Evolutionary conservation across 768 basidiomycete species (phyloP), one percentile per base, ranked within the genome.

Genomic region (Amanita muscaria): DNA sequence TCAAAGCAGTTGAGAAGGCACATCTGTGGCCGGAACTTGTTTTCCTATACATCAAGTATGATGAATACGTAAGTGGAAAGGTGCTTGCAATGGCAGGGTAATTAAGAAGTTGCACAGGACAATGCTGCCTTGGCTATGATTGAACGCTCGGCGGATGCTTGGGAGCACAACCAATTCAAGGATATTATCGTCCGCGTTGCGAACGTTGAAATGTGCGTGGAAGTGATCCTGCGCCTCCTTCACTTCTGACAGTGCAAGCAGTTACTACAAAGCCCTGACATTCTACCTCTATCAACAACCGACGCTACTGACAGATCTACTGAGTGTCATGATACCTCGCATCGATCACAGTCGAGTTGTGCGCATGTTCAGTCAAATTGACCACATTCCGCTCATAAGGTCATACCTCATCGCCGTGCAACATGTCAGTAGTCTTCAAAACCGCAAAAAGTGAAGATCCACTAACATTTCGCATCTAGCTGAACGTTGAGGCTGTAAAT

Each of bases 151-250:
- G 78, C 89, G n/a, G 91, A 96, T 63, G 91, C 92, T 39, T 99
- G 93, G 93, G 96, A 99, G 46, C 96, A 99, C 68, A 93, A 90
- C 57, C 94, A 97, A 63, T 99, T 99, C 82, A 98, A 98, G 74
- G 96, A 98, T 54, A 83, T 96, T 46, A 77, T 96, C 44, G 88
- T 97, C 58, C 88, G 93, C 48, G 93, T 87, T 16, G 94, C 96
- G 38, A 99, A 99, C 57, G 79, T 98, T 50, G 96, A 99, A 68
- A 97, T 99, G 88, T 88, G 62, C 48, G 79, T 53, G 5, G 11
- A 18, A 15, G 12, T 15, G 14, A 19, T 22, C 9, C 2, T 14
- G 5, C 30, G 11, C 31, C 23, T 23, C 16, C 15, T 11, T 42
- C 33, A 11, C 36, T 47, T 42, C 48, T 56, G 45, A 55, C 29